Percentiles rank a stretch among this genome's conserved stretches.
Conservation (phyloP, 148 eudicot species). For the Nepenthes mirabilis region DNA sequence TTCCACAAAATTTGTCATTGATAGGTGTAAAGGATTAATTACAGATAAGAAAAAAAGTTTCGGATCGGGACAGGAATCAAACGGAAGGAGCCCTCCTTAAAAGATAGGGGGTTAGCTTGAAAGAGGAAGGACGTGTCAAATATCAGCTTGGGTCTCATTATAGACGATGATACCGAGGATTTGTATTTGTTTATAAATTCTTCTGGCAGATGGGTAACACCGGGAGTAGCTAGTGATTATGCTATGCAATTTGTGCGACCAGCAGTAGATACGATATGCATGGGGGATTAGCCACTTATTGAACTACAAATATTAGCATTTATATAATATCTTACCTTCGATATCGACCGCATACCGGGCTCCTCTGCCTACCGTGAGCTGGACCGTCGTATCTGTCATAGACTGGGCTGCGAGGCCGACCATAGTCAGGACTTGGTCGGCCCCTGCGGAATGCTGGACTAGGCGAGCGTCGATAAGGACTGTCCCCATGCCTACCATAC, state of each 20-base stretch:
- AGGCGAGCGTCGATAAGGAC: constrained; percentile 60
- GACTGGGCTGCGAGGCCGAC: constrained; percentile 48
- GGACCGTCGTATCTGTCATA: constrained; percentile 49
- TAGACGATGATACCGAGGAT: too few relatives aligned
- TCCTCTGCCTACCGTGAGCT: constrained; percentile 30
- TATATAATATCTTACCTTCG: constrained; percentile 32
- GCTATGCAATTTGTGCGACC: neutral
- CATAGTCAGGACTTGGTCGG: constrained; percentile 76
- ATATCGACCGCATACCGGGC: constrained; percentile 49
- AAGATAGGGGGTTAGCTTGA: too few relatives aligned
- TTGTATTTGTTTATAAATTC: neutral
- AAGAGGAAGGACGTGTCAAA: too few relatives aligned
- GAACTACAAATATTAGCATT: too few relatives aligned
- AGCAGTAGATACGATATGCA: too few relatives aligned
- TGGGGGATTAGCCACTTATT: too few relatives aligned
- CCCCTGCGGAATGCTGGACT: constrained; percentile 55
- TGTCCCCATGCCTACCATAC: constrained; percentile 43
- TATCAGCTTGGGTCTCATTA: too few relatives aligned
- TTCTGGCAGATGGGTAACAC: neutral
- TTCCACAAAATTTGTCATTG: too few relatives aligned
- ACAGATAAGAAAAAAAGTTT: neutral
- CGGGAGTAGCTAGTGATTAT: neutral
- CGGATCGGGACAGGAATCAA: too few relatives aligned
- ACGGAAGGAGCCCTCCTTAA: too few relatives aligned
- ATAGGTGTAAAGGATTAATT: neutral